A percentile compares a stretch with the other conserved stretches of the same genome.
Conservation (phyloP, 768 basidiomycete genomes). For the Agrocybe chaxingu region DNA sequence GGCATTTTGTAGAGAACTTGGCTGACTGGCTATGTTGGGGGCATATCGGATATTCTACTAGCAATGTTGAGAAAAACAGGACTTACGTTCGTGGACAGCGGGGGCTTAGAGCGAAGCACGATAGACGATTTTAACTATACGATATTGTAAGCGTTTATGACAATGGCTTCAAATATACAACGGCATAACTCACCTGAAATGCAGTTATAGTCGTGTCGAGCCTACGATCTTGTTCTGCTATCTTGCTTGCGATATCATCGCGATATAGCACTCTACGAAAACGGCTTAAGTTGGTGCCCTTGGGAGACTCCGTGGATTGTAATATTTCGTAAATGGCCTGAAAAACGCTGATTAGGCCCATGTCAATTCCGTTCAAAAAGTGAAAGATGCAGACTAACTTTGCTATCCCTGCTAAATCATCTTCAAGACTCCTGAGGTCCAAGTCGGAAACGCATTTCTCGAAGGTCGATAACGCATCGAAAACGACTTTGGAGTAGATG, state of each 20-base stretch:
- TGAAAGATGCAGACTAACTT: constrained; percentile 9
- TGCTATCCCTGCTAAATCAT: constrained; percentile 17
- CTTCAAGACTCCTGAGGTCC: constrained; percentile 14
- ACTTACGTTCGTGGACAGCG: background rate
- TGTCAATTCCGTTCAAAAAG: background rate
- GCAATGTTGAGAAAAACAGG: too few species aligned
- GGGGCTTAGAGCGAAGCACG: constrained; percentile 5
- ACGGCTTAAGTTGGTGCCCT: constrained; percentile 7
- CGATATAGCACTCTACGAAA: constrained; percentile 17
- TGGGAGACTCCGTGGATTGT: constrained; percentile 9
- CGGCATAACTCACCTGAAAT: constrained; percentile 18
- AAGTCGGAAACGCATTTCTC: constrained; percentile 2
- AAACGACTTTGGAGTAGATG: constrained; percentile 22
- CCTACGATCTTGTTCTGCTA: constrained; percentile 22
- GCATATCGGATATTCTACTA: too few species aligned
- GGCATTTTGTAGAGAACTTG: too few species aligned
- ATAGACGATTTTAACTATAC: constrained; percentile 15
- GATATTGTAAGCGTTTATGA: background rate
- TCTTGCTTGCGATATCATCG: constrained; percentile 14
- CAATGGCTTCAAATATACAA: background rate
- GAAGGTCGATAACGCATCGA: constrained; percentile 16
- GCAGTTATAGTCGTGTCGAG: constrained; percentile 25
- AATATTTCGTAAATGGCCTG: constrained; percentile 18
- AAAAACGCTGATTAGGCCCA: constrained; percentile 14
- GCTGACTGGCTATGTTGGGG: background rate